Conservation (phyloP, 768 basidiomycete species). For the Steccherinum ochraceum region DNA sequence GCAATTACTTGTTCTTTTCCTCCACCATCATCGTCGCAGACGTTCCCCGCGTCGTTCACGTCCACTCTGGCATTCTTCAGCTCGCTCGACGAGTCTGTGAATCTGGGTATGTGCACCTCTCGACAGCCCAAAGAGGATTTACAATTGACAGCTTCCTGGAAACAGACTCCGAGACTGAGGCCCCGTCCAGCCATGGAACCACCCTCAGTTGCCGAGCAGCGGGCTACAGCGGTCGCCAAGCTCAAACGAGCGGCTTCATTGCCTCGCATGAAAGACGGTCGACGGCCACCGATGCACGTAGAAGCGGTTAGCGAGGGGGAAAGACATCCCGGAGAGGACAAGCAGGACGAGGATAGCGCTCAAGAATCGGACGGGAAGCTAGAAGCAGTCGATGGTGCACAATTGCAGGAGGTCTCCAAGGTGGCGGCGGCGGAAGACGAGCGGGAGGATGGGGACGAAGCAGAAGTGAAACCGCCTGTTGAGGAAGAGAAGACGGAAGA, state of each 20-base stretch:
- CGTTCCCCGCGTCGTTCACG: neutral
- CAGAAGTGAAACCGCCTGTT: neutral
- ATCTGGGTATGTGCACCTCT: neutral
- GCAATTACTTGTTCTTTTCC: neutral
- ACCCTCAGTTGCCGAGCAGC: conserved; percentile 61
- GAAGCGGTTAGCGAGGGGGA: conserved; percentile 83
- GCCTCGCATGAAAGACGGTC: conserved; percentile 86
- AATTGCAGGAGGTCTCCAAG: conserved; percentile 3
- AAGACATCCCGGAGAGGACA: conserved; percentile 34
- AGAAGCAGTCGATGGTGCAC: conserved; percentile 16
- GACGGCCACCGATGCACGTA: conserved; percentile 81
- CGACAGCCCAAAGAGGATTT: conserved; percentile 10
- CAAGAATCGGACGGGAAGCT: conserved; percentile 22
- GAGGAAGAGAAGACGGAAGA: conserved; percentile 11
- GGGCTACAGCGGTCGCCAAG: conserved; percentile 83
- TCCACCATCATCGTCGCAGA: neutral
- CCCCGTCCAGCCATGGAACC: conserved; percentile 28
- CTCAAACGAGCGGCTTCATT: conserved; percentile 89
- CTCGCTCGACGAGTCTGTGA: neutral
- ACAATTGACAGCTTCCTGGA: conserved; percentile 9
- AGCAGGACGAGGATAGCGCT: conserved; percentile 31
- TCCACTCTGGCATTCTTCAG: neutral
- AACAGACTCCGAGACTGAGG: conserved; percentile 20
- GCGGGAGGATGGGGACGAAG: conserved; percentile 3
- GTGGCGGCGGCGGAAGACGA: neutral